Evolutionary conservation across 768 basidiomycete species (phyloP), one percentile per base, ranked within the genome.

Genomic region (Phylloporus arenicola): DNA sequence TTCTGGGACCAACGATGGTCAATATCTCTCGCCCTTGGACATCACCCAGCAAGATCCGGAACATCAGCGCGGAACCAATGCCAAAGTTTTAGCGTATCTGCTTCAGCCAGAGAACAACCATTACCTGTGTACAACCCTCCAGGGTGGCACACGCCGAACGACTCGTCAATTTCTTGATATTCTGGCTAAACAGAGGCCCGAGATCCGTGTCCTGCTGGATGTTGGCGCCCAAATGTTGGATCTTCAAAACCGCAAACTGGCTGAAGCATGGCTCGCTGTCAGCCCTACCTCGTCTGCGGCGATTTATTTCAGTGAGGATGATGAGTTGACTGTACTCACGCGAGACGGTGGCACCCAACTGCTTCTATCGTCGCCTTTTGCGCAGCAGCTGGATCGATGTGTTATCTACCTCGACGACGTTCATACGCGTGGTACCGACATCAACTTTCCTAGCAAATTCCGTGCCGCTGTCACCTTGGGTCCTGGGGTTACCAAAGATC

Each of bases 151-250:
- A 2, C 55, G 54, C 8, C 40, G 41, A 13, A 61, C 60, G 6
- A 59, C 63, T 7, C 37, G 42, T 10, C 49, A 64, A 27, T 58
- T 74, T 49, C 45, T 75, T 34, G 30, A 55, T 8, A 46, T 59
- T 22, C 17, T 79, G 6, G 61, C 68, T 6, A 20, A 51, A 8
- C 64, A 73, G 48, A 44, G 42, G 1, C 71, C 69, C 6, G 56
- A 62, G 19, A 62, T 78, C 24, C 64, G 65, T 39, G 75, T 79
- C 12, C 57, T 80, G 25, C 59, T 80, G 9, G 78, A 80, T 50
- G 76, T 80, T 12, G 79, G 78, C 3, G 78, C 78, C 0, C 78
- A 80, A 55, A 73, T 80, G 64, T 61, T 80, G 22, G 76, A 79
- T 42, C 59, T 76, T 47, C 62, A 64, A 31, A 80, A 76, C 51